Conservation (phyloP, 2,329 filamentous ascomycete genomes). For the Cercospora brassicicola region DNA sequence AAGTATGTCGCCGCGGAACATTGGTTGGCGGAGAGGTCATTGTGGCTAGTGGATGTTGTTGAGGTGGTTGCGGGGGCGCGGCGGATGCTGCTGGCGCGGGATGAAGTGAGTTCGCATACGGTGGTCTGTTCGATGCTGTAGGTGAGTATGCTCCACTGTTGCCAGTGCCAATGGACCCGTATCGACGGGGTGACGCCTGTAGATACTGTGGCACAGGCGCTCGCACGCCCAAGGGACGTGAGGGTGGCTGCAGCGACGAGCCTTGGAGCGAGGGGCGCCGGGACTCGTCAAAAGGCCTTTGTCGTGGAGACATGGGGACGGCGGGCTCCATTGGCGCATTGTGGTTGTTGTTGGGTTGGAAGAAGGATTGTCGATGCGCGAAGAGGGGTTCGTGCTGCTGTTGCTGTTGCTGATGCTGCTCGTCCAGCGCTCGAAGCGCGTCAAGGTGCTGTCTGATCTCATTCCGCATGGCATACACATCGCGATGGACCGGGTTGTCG, state of each 20-base stretch:
- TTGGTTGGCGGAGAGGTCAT: conserved; percentile 62
- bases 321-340: conserved; percentile 29
- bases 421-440: conserved; percentile 56
- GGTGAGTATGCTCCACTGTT: conserved; percentile 64
- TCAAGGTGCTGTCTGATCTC: conserved; percentile 65
- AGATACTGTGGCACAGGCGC: conserved; percentile 80
- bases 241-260: conserved; percentile 48
- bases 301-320: conserved; percentile 77
- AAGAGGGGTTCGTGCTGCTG: conserved; percentile 57
- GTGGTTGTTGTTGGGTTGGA: conserved; percentile 36
- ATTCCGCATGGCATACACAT: conserved; percentile 63
- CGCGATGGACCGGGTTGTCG: conserved; percentile 75
- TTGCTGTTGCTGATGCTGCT: conserved; percentile 42
- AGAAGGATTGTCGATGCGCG: conserved; percentile 43
- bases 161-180: conserved; percentile 74
- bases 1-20: conserved; percentile 82
- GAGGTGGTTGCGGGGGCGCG: conserved; percentile 53
- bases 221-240: conserved; percentile 66
- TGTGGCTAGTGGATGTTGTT: conserved; percentile 61
- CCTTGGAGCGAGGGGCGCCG: conserved; percentile 66
- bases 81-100: conserved; percentile 59
- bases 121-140: conserved; percentile 66
- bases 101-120: conserved; percentile 40
- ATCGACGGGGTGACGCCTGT: conserved; percentile 74
- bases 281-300: conserved; percentile 80